These are phyloP conservation scores for Phellopilus nigrolimitatus DNA, from an alignment of 1,284 basidiomycete genomes.

Conservation along the genomic window DNA sequence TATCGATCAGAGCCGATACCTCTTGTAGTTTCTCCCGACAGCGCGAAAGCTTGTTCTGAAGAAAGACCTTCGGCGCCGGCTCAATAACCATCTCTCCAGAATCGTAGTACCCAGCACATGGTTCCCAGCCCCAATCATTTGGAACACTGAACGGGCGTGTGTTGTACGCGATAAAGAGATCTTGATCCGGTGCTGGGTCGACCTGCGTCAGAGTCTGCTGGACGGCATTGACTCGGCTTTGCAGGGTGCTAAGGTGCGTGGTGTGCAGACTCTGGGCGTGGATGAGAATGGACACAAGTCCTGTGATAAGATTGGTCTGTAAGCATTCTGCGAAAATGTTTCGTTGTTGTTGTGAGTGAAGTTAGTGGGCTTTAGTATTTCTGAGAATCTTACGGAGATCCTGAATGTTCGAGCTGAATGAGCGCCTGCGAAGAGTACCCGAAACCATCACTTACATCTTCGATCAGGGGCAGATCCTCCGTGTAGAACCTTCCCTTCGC, in stretches of 20 bases:
- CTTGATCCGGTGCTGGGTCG: constrained; percentile 56
- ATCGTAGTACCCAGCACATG: constrained; percentile 71
- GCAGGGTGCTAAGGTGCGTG: constrained; percentile 53
- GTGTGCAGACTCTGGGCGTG: constrained; percentile 55
- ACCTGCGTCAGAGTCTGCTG: constrained; percentile 47
- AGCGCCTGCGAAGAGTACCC: constrained; percentile 15
- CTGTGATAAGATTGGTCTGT: constrained; percentile 55
- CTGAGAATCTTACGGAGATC: constrained; percentile 21
- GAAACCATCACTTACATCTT: constrained; percentile 53
- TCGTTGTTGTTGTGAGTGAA: too few species aligned
- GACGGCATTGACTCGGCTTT: constrained; percentile 41
- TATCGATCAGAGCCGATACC: constrained; percentile 46
- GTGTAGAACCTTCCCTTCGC: constrained; percentile 65
- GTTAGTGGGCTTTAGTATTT: too few species aligned
- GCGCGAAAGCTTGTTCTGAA: constrained; percentile 71
- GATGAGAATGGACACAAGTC: constrained; percentile 47
- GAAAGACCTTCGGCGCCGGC: constrained; percentile 61
- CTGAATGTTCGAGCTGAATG: constrained; percentile 10
- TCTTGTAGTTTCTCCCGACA: constrained; percentile 58
- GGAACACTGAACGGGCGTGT: constrained; percentile 59
- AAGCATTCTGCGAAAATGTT: constrained; percentile 46
- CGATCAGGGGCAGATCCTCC: constrained; percentile 59
- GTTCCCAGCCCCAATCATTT: constrained; percentile 67
- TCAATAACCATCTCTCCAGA: constrained; percentile 61
- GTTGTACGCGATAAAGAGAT: constrained; percentile 68